Conservation (phyloP, 176 grass and related monocot species). For the Hordeum vulgare region DNA sequence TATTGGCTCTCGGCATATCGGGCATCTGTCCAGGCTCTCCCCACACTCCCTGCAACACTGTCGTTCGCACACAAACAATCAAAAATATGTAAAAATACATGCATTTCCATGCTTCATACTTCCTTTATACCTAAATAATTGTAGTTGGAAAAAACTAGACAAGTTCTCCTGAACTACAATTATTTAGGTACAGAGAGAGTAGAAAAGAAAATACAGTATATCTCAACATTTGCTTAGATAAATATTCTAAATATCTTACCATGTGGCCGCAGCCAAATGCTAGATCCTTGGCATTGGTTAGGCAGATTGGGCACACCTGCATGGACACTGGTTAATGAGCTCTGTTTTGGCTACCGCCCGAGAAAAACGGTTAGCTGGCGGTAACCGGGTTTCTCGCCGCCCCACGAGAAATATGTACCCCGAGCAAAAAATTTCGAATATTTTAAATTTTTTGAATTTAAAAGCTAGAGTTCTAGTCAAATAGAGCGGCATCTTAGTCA, state of each 20-base stretch:
- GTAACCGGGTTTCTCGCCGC: too few species aligned
- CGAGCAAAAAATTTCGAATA: too few species aligned
- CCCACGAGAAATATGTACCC: too few species aligned
- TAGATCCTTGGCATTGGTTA: constrained; percentile 74
- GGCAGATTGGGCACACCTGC: constrained; percentile 82
- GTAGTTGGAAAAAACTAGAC: too few species aligned
- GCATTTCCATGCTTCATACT: background rate
- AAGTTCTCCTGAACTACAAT: too few species aligned
- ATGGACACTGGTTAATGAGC: background rate
- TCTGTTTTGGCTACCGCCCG: too few species aligned
- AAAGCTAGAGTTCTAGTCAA: too few species aligned
- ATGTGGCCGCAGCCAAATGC: constrained; percentile 87
- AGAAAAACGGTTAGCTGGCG: too few species aligned
- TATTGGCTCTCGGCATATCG: constrained; percentile 72
- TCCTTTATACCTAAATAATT: too few species aligned
- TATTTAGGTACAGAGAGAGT: too few species aligned
- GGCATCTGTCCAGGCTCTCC: constrained; percentile 66
- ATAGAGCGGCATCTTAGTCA: too few species aligned
- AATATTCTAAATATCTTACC: constrained; percentile 35
- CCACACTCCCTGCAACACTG: constrained; percentile 91
- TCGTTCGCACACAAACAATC: background rate
- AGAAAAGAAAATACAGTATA: background rate
- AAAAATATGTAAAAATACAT: background rate
- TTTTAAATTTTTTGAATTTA: too few species aligned
- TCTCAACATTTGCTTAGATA: background rate